Percentiles rank a stretch among this genome's conserved stretches.
phyloP scores from a whole-genome alignment of 179 eudicot species.

The Carnegiea gigantea region DNA sequence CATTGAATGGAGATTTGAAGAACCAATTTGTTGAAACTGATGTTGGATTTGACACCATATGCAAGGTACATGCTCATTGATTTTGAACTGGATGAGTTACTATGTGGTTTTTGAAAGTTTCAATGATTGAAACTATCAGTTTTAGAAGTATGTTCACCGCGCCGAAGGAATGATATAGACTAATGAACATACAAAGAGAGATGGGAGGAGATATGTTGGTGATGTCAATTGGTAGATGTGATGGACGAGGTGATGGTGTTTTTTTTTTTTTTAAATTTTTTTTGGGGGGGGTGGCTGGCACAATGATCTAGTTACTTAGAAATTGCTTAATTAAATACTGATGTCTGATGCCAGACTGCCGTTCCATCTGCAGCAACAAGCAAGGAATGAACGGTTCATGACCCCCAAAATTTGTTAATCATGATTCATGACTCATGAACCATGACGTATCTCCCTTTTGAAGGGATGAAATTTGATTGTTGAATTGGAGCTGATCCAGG shows the following conservation, averaged over 20 bases:
- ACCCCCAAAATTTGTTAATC: background rate
- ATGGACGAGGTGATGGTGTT: background rate
- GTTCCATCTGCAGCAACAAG: no score
- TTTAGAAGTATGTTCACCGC: background rate
- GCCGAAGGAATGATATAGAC: background rate
- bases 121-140: background rate
- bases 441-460: background rate
- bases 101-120: background rate
- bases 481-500: background rate
- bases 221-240: background rate
- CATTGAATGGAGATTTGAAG: slow-evolving; percentile 94
- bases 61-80: slow-evolving; percentile 57
- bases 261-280: no score
- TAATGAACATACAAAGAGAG: background rate
- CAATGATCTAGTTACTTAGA: background rate
- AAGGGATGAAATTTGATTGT: background rate
- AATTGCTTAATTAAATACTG: background rate
- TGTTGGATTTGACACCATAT: slow-evolving; percentile 96
- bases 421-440: no score
- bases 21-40: slow-evolving; percentile 95
- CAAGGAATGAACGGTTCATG: background rate
- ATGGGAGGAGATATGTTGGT: background rate
- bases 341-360: background rate
- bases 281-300: background rate
- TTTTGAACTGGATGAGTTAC: background rate